These are phyloP conservation scores for Pleurostoma richardsiae DNA, from an alignment of 2,329 filamentous ascomycete species.

Conservation along the genomic window DNA sequence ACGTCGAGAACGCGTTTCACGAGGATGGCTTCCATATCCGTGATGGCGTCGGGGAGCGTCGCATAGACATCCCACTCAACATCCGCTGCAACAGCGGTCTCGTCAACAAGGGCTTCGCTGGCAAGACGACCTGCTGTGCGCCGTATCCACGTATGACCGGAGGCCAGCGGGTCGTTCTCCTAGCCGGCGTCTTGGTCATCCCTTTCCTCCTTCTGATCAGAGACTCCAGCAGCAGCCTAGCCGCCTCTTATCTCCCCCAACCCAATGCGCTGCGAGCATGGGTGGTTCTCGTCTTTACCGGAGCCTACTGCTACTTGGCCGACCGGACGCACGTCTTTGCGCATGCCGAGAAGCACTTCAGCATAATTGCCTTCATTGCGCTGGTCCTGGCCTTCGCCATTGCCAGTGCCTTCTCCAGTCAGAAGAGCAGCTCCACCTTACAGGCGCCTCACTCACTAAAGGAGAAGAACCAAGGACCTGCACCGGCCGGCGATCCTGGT, in stretches of 20 bases:
- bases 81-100: slow-evolving; percentile 46
- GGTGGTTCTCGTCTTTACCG: slow-evolving; percentile 4
- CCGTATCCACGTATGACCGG: slow-evolving; percentile 30
- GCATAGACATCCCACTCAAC: slow-evolving; percentile 49
- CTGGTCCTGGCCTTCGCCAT: slow-evolving; percentile 17
- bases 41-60: slow-evolving; percentile 35
- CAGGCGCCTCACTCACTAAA: neutral
- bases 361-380: slow-evolving; percentile 16
- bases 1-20: slow-evolving; percentile 29
- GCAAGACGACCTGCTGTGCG: slow-evolving; percentile 48
- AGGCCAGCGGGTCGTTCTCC: slow-evolving; percentile 26
- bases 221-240: neutral
- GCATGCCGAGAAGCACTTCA: slow-evolving; percentile 43
- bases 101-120: slow-evolving; percentile 30
- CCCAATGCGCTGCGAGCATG: neutral
- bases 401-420: neutral
- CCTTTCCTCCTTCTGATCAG: slow-evolving; percentile 13
- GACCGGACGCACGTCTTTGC: slow-evolving; percentile 50
- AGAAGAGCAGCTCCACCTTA: neutral
- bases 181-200: slow-evolving; percentile 21
- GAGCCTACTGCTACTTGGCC: slow-evolving; percentile 43
- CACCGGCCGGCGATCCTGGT: slow-evolving; percentile 17
- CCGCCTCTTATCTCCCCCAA: neutral
- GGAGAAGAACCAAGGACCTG: neutral
- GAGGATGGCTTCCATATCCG: slow-evolving; percentile 44